A percentile compares a stretch with the other conserved stretches of the same genome.
Evolutionary conservation across 345 rosid genomes (phyloP).

Genomic region (Reutealis trisperma): DNA sequence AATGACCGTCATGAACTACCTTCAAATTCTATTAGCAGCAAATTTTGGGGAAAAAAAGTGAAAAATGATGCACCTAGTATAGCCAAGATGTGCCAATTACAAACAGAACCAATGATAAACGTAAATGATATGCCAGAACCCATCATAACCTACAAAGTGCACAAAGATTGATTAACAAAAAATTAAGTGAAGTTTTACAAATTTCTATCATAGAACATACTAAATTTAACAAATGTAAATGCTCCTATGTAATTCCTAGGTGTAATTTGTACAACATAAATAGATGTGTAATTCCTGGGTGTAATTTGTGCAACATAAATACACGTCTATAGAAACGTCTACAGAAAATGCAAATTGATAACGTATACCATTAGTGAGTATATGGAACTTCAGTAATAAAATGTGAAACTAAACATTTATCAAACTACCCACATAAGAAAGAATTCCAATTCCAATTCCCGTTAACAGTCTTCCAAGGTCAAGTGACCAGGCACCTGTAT

Average conservation of each 20-base stretch:
- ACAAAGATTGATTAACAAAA: background rate
- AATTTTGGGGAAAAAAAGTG: too few relatives aligned
- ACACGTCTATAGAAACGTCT: too few relatives aligned
- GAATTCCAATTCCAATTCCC: conserved; percentile 45
- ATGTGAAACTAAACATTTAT: background rate
- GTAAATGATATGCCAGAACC: conserved; percentile 22
- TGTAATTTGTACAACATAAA: conserved; percentile 35
- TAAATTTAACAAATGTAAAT: conserved; percentile 21
- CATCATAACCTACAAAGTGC: conserved; percentile 23
- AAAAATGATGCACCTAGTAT: conserved; percentile 16
- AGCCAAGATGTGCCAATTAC: conserved; percentile 42
- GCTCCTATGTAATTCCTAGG: conserved; percentile 28
- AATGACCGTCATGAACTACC: background rate
- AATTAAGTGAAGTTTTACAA: too few relatives aligned
- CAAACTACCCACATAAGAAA: conserved; percentile 34
- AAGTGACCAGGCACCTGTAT: conserved; percentile 38
- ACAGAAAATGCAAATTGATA: background rate
- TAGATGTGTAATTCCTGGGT: too few relatives aligned
- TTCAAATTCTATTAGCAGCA: background rate
- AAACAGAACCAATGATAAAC: conserved; percentile 28
- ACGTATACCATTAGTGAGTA: too few relatives aligned
- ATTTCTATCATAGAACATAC: background rate
- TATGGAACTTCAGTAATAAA: background rate
- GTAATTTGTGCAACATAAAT: too few relatives aligned
- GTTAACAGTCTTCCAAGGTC: conserved; percentile 40